phyloP scores from a whole-genome alignment of 2,329 filamentous ascomycete genomes.

The Helminthosporium solani region DNA sequence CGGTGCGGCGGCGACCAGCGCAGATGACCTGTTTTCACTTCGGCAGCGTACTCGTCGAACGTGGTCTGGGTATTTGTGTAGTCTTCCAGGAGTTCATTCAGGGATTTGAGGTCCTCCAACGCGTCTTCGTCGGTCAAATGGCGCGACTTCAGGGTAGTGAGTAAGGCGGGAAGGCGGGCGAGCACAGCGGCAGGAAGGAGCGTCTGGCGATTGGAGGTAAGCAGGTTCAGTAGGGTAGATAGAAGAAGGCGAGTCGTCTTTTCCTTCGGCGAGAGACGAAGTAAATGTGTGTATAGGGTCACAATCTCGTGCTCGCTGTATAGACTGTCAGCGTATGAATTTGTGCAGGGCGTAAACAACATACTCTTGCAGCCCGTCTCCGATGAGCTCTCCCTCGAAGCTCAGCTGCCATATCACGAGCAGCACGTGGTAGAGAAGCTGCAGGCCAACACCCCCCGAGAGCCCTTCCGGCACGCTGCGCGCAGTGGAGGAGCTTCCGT shows the following conservation, averaged over 20 bases:
- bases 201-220: slow-evolving; percentile 67
- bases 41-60: slow-evolving; percentile 71
- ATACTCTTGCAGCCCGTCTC: slow-evolving; percentile 83
- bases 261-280: slow-evolving; percentile 92
- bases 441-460: slow-evolving; percentile 79
- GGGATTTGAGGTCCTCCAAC: slow-evolving; percentile 50
- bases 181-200: slow-evolving; percentile 82
- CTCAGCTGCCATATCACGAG: slow-evolving; percentile 95
- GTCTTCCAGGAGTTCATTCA: slow-evolving; percentile 71
- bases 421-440: slow-evolving; percentile 90
- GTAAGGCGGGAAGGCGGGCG: slow-evolving; percentile 70
- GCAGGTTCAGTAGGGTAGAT: slow-evolving; percentile 84
- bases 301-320: slow-evolving; percentile 90
- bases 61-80: slow-evolving; percentile 72
- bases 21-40: slow-evolving; percentile 81
- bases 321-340: slow-evolving; percentile 14
- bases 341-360: slow-evolving; percentile 28
- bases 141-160: slow-evolving; percentile 57
- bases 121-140: slow-evolving; percentile 55
- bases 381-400: slow-evolving; percentile 73
- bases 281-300: slow-evolving; percentile 84
- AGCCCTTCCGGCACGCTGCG: slow-evolving; percentile 66
- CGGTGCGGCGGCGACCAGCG: slow-evolving; percentile 92
- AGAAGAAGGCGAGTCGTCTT: slow-evolving; percentile 93
- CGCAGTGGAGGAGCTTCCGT: slow-evolving; percentile 53